Conservation (phyloP, 169 alveolate genomes). For the Eimeria praecox region DNA sequence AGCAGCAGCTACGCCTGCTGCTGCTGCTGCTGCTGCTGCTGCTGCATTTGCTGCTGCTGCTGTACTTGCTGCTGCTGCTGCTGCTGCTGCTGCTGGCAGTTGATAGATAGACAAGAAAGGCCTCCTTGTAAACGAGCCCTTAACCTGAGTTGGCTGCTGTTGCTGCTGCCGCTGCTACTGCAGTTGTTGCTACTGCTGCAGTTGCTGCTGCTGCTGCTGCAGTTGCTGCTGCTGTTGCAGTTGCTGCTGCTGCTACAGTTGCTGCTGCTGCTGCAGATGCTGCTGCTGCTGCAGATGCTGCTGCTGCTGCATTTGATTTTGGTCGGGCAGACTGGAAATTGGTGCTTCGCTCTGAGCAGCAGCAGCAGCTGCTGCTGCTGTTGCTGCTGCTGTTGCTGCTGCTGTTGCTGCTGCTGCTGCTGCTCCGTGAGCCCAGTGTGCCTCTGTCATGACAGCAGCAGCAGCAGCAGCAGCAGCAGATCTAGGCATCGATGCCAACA, state of each 20-base stretch:
- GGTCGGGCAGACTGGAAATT: background rate
- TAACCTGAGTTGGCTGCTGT: too few relatives aligned
- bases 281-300: background rate
- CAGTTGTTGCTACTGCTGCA: background rate
- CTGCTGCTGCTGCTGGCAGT: too few relatives aligned
- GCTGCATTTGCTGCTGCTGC: too few relatives aligned
- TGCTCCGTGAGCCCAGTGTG: background rate
- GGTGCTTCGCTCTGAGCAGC: background rate
- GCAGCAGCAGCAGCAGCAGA: background rate
- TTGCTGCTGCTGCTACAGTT: background rate
- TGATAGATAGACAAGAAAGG: too few relatives aligned
- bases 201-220: background rate
- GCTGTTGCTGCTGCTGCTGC: constrained; percentile 16
- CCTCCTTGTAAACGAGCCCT: too few relatives aligned
- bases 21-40: too few relatives aligned
- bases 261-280: constrained; percentile 5
- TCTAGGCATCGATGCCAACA: background rate
- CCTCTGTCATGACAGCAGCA: background rate
- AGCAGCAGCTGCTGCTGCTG: background rate
- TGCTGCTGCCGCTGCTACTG: background rate
- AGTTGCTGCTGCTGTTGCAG: too few relatives aligned
- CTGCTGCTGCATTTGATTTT: background rate
- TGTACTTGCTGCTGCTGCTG: too few relatives aligned
- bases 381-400: constrained; percentile 16
- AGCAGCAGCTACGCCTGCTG: too few relatives aligned